Percentiles rank a stretch among this genome's conserved stretches.
Conservation (phyloP, 495 filamentous ascomycete genomes). For the Neurospora intermedia region DNA sequence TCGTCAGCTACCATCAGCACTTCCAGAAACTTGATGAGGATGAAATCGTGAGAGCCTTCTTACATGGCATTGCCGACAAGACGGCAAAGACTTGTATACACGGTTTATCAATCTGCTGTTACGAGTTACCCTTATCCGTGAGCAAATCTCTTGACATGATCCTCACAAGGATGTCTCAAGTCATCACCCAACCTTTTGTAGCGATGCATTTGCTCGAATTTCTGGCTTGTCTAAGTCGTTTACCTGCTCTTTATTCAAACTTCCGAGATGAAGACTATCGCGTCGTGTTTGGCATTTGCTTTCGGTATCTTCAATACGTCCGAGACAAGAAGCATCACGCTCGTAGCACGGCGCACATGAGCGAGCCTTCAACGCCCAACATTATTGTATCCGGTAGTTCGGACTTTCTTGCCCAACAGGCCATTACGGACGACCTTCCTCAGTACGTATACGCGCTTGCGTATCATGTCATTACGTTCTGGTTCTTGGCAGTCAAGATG, state of each 20-base stretch:
- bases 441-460: constrained; percentile 89
- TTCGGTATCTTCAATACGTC: constrained; percentile 73
- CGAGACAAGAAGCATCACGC: constrained; percentile 37
- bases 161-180: constrained; percentile 83
- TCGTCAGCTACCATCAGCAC: constrained; percentile 76
- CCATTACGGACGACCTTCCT: constrained; percentile 52
- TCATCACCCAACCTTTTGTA: constrained; percentile 84
- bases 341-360: constrained; percentile 21
- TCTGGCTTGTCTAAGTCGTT: constrained; percentile 69
- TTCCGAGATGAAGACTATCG: constrained; percentile 80
- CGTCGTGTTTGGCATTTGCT: constrained; percentile 88
- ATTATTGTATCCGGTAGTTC: constrained; percentile 12
- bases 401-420: constrained; percentile 20
- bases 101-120: constrained; percentile 83
- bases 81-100: constrained; percentile 88
- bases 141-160: constrained; percentile 73
- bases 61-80: constrained; percentile 71
- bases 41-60: constrained; percentile 75
- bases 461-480: constrained; percentile 92
- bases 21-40: constrained; percentile 82
- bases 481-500: constrained; percentile 84
- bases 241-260: constrained; percentile 77
- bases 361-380: constrained; percentile 24
- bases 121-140: constrained; percentile 77
- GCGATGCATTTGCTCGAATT: constrained; percentile 95